Base-by-base conservation (phyloP, 352 stramenopile species). In the Pythium phragmiticola region DNA sequence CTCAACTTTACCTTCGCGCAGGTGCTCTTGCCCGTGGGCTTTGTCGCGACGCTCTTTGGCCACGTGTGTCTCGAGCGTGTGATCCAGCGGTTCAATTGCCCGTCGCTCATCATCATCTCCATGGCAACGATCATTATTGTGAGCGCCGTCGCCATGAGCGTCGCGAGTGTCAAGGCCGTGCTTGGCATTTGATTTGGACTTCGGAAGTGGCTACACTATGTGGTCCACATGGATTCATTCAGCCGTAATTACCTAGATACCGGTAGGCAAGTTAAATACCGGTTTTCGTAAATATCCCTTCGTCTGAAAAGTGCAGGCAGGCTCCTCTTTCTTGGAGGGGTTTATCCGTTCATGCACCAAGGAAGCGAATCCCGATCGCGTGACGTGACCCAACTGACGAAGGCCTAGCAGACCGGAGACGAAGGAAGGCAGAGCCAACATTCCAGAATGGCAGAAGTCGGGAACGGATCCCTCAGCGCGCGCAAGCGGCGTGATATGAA, bases 101-200 rank as follows among this genome's bases (percentile, higher is more conserved):
- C 80, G 61, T 88, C 78, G 16, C 72, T 89, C 37, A 82, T 89
- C 34, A 72, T 89, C 39, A 87, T 87, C 56, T 89, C 80, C 42
- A 89, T 89, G 76, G 80, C 80, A 60, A 69, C 70, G 54, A 75
- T 89, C 61, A 77, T 89, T 43, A 69, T 88, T 55, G 60, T 88
- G 23, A 89, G 80, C 63, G 78, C 78, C 12, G 69, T 80, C 45
- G 80, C 78, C 60, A 89, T 89, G 80, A 82, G 59, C 61, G 52
- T 89, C 61, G 72, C 88, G 52, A 87, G 78, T 43, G 69, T 87
- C 39, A 41, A 57, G 12, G 60, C 60, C 19, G 33, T 73, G 21
- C 46, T 73, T 21, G 52, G 49, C 1, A 30, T 48, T 8, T 68
- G 36, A 68, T 34, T 47, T 7, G 9, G 17, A 19, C 45, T 2